Percentiles rank a stretch among this genome's conserved stretches.
phyloP scores from a whole-genome alignment of 2,329 filamentous ascomycete species.

The Emericellopsis atlantica region DNA sequence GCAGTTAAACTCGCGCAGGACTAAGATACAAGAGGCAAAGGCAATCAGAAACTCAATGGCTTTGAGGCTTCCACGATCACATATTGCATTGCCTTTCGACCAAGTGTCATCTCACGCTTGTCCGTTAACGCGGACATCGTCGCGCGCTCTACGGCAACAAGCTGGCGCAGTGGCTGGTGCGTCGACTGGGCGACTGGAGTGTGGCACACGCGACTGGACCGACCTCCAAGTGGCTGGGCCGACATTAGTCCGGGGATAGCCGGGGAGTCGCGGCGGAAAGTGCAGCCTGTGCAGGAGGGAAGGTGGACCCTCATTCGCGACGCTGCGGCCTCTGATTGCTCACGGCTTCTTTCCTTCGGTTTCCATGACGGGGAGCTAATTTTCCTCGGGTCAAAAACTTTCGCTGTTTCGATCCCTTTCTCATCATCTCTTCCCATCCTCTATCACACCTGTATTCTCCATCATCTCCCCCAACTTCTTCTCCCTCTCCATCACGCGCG shows the following conservation, averaged over 20 bases:
- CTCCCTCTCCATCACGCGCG: slow-evolving; percentile 16
- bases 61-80: too few relatives aligned
- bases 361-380: slow-evolving; percentile 18
- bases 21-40: too few relatives aligned
- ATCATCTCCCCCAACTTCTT: neutral
- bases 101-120: too few relatives aligned
- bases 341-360: slow-evolving; percentile 25
- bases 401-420: slow-evolving; percentile 8
- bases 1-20: too few relatives aligned
- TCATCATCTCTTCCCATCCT: slow-evolving; percentile 11
- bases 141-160: too few relatives aligned
- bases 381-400: slow-evolving; percentile 22
- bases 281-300: too few relatives aligned
- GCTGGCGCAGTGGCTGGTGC: too few relatives aligned
- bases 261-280: slow-evolving; percentile 3
- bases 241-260: slow-evolving; percentile 17
- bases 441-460: slow-evolving; percentile 5
- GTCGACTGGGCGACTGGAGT: too few relatives aligned
- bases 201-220: too few relatives aligned
- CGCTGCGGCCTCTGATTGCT: slow-evolving; percentile 8
- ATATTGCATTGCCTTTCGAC: too few relatives aligned
- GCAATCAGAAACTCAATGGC: too few relatives aligned
- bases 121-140: too few relatives aligned
- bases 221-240: slow-evolving; percentile 6
- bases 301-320: slow-evolving; percentile 8